Conservation (phyloP, 1,284 basidiomycete species). For the Chalciporus sp. region DNA sequence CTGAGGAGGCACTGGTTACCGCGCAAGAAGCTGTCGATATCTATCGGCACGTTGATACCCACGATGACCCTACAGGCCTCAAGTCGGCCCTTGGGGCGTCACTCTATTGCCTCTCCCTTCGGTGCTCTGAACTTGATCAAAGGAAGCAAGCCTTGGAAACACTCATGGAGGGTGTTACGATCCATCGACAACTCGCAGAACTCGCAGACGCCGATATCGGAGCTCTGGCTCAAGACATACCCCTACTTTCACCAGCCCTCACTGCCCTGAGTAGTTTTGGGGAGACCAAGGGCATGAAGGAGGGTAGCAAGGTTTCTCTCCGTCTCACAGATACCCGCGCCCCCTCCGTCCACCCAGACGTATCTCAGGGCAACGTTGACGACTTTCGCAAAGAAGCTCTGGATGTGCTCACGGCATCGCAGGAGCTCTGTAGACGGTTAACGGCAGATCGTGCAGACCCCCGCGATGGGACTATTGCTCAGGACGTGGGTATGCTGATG, state of each 20-base stretch:
- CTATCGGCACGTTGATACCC: not conserved
- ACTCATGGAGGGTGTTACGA: not conserved
- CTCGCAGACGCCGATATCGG: not conserved
- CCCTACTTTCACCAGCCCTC: not conserved
- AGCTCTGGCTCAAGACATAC: not conserved
- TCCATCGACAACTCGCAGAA: not conserved
- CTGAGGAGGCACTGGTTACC: not conserved
- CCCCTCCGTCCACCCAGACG: not conserved
- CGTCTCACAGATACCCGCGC: not conserved
- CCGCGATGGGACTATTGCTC: not conserved
- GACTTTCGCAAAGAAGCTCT: not conserved
- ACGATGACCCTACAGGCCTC: not conserved
- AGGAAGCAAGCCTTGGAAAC: not conserved
- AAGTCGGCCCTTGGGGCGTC: not conserved
- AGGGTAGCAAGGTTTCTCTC: not conserved
- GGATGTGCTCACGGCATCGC: not conserved
- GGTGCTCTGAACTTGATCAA: not conserved
- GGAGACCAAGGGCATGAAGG: not conserved
- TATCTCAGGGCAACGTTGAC: not conserved
- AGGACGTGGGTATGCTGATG: not conserved
- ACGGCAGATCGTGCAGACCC: not conserved
- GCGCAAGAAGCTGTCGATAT: not conserved
- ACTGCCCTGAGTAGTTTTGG: not conserved
- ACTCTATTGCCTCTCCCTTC: not conserved
- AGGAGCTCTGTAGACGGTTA: not conserved